A percentile compares a stretch with the other conserved stretches of the same genome.
These are phyloP conservation scores for Fusarium sp. DNA, from an alignment of 2,329 filamentous ascomycete species.

Conservation along the genomic window DNA sequence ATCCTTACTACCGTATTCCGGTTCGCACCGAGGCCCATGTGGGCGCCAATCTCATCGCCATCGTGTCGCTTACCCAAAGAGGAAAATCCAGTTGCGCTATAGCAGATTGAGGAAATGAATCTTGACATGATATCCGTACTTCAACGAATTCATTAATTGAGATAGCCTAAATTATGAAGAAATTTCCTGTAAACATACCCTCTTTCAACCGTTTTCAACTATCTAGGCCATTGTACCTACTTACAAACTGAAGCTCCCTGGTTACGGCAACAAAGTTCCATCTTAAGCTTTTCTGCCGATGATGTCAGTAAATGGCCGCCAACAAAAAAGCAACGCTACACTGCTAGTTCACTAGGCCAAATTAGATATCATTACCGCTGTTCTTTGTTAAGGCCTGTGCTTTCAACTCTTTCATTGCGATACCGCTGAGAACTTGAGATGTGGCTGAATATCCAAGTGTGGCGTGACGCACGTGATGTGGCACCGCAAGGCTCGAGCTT, in stretches of 20 bases:
- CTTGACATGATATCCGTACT: not conserved
- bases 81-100: constrained; percentile 8
- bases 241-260: not conserved
- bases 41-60: constrained; percentile 10
- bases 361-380: not conserved
- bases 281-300: not conserved
- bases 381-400: constrained; percentile 2
- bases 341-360: not conserved
- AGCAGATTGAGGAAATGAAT: not conserved
- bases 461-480: constrained; percentile 33
- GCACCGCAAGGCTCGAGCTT: constrained; percentile 32
- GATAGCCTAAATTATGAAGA: not conserved
- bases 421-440: not conserved
- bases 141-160: not conserved
- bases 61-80: constrained; percentile 10
- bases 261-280: not conserved
- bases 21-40: constrained; percentile 38
- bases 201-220: not conserved
- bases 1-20: constrained; percentile 2
- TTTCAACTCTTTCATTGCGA: not conserved
- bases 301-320: constrained; percentile 21
- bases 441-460: constrained; percentile 23
- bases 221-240: not conserved
- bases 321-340: constrained; percentile 3
- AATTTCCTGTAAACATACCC: not conserved